These are phyloP conservation scores for Yamadazyma blattariae DNA, from an alignment of 1,139 yeast genomes.

Conservation along the genomic window DNA sequence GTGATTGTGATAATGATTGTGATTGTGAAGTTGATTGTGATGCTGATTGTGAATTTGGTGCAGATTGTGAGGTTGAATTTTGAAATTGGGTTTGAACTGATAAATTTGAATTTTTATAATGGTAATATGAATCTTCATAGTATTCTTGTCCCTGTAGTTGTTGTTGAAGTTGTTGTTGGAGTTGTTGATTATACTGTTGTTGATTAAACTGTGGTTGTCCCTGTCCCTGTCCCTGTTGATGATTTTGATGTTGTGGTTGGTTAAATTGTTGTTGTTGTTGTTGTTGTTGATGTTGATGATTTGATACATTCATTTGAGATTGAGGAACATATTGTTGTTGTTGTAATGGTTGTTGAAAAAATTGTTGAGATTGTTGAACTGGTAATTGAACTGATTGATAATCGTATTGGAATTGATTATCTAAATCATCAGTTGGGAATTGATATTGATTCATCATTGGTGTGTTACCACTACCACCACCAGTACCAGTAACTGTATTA, in stretches of 20 bases:
- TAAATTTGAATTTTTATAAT: no score
- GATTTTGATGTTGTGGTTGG: not conserved
- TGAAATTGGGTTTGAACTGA: not conserved
- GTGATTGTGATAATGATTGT: not conserved
- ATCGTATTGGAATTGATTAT: not conserved
- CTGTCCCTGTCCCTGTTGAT: no score
- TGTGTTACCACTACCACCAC: no score
- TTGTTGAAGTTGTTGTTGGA: not conserved
- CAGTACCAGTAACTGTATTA: no score
- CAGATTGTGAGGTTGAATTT: not conserved
- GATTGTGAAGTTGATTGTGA: not conserved
- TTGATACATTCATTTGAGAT: not conserved
- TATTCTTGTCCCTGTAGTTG: not conserved
- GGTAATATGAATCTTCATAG: no score
- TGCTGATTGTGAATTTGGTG: not conserved
- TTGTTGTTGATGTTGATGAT: not conserved
- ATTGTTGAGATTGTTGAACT: not conserved
- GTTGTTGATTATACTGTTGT: not conserved
- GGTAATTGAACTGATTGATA: not conserved
- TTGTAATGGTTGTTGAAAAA: not conserved
- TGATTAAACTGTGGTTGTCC: no score
- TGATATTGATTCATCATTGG: no score
- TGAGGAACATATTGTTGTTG: constrained; percentile 5
- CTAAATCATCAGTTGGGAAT: not conserved
- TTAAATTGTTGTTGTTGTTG: not conserved